A percentile compares a stretch with the other conserved stretches of the same genome.
Conservation (phyloP, 352 stramenopile species). For the Phytophthora sojae region DNA sequence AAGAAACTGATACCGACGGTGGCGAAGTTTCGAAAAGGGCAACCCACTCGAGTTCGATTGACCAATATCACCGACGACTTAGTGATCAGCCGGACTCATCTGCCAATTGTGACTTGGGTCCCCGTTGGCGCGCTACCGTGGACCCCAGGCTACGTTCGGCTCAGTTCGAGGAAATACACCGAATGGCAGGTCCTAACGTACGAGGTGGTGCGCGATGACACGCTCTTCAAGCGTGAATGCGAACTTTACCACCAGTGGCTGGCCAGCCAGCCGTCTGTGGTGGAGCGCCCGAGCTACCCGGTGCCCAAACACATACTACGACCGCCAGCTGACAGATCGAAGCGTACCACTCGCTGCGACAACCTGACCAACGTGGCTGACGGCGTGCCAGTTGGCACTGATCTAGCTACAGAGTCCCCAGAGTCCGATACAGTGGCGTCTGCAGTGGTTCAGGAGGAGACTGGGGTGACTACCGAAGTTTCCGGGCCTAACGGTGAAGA, state of each 20-base stretch:
- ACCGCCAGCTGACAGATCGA: too few relatives aligned
- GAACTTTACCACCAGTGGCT: constrained; percentile 5
- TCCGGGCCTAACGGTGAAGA: too few relatives aligned
- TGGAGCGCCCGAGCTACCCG: not conserved
- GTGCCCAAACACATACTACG: not conserved
- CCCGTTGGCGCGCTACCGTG: not conserved
- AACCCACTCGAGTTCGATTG: not conserved
- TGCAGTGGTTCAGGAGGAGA: too few relatives aligned
- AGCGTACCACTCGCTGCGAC: not conserved
- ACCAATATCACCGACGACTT: not conserved
- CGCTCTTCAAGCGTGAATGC: not conserved
- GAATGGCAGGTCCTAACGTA: constrained; percentile 14
- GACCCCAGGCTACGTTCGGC: not conserved
- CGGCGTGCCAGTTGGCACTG: not conserved
- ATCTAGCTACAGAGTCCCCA: not conserved
- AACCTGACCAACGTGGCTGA: not conserved
- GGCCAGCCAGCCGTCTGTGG: not conserved
- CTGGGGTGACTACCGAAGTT: too few relatives aligned
- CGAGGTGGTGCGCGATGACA: not conserved
- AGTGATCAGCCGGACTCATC: not conserved
- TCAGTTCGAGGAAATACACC: not conserved
- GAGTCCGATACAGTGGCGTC: too few relatives aligned
- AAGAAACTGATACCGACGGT: not conserved
- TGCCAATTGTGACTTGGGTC: constrained; percentile 3
- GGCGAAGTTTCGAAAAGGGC: not conserved